A percentile compares a stretch with the other conserved stretches of the same genome.
These are phyloP conservation scores for Periconia digitata DNA, from an alignment of 2,329 filamentous ascomycete genomes.

Conservation along the genomic window DNA sequence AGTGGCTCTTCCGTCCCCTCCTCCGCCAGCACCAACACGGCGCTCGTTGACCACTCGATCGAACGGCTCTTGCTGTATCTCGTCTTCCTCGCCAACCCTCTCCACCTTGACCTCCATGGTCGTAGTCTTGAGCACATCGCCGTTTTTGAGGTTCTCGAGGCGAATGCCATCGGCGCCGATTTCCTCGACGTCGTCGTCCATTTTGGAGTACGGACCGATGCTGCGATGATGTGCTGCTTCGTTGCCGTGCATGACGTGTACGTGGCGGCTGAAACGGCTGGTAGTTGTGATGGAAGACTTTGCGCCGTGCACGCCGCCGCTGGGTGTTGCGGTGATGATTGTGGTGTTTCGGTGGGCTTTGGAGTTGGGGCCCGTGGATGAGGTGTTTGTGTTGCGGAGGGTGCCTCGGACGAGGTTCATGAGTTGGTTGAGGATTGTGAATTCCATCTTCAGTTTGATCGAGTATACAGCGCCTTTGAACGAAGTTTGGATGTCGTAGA, in stretches of 20 bases:
- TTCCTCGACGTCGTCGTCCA: constrained; percentile 12
- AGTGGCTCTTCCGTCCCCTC: background rate
- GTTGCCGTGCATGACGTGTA: background rate
- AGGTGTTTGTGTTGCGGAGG: constrained; percentile 3
- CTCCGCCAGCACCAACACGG: constrained; percentile 15
- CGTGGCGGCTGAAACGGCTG: background rate
- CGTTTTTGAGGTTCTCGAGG: constrained; percentile 8
- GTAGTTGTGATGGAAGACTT: background rate
- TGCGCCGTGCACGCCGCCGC: background rate
- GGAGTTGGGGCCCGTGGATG: background rate
- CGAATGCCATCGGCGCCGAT: constrained; percentile 2
- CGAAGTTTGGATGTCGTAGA: constrained; percentile 28
- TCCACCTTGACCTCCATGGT: constrained; percentile 19
- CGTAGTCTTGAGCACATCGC: constrained; percentile 21
- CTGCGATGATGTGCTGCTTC: constrained; percentile 6
- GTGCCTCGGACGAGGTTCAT: constrained; percentile 17
- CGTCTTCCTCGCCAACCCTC: constrained; percentile 7
- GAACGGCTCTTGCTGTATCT: background rate
- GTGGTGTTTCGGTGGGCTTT: background rate
- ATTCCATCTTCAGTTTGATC: constrained; percentile 55
- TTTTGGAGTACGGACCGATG: constrained; percentile 15
- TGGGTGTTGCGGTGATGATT: background rate
- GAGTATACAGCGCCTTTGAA: constrained; percentile 46
- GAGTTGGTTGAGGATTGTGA: constrained; percentile 51
- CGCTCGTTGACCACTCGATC: constrained; percentile 9